These are phyloP conservation scores for Backusella circina DNA, from an alignment of 192 early-diverging fungal genomes.

Conservation along the genomic window DNA sequence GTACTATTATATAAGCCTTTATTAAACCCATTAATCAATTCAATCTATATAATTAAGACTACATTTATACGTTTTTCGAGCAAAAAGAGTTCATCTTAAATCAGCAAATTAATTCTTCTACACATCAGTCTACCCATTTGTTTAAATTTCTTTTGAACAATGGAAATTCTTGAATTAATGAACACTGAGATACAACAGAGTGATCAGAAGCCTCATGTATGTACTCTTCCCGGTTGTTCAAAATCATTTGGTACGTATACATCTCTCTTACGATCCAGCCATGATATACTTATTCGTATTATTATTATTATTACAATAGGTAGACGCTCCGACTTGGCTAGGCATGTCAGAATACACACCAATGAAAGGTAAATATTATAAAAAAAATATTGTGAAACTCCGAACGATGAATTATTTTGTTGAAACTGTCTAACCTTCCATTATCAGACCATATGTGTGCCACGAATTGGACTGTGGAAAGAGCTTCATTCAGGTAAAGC, in stretches of 20 bases:
- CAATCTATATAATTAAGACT: not conserved
- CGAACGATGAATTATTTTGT: not conserved
- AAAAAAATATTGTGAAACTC: not conserved
- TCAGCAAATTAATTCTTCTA: not conserved
- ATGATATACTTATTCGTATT: not conserved
- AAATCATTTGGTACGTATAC: constrained; percentile 53
- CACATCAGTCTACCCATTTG: not conserved
- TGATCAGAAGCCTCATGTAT: constrained; percentile 51
- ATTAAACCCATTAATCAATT: not conserved
- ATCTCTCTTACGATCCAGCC: not conserved
- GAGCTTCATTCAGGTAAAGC: constrained; percentile 66
- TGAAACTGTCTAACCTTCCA: constrained; percentile 6
- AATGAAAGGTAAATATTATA: constrained; percentile 54
- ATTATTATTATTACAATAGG: constrained; percentile 23
- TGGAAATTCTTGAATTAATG: constrained; percentile 48
- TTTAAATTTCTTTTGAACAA: not conserved
- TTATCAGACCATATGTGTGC: constrained; percentile 62
- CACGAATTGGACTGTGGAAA: constrained; percentile 61
- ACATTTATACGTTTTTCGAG: not conserved
- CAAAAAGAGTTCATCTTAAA: not conserved
- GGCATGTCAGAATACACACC: constrained; percentile 76
- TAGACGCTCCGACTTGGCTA: constrained; percentile 64
- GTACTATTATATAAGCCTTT: not conserved
- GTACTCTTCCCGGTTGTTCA: constrained; percentile 55
- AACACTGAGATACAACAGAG: constrained; percentile 44